phyloP scores from a whole-genome alignment of 208 protist species.

The Leishmania gerbilli region DNA sequence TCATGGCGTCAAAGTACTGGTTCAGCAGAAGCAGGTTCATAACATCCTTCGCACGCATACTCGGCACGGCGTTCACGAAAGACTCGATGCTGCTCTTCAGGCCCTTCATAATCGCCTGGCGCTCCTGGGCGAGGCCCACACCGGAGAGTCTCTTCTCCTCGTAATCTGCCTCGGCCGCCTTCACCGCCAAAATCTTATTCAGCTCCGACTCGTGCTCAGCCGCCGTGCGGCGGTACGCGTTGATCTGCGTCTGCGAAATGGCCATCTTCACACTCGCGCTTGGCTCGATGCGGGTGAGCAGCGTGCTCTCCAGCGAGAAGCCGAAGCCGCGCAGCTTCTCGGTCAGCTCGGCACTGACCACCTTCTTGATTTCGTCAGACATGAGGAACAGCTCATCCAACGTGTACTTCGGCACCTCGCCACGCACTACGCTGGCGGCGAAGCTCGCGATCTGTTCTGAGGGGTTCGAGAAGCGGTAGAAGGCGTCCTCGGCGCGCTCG shows the following conservation, averaged over 20 bases:
- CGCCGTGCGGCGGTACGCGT: conserved; percentile 60
- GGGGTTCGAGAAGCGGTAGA: conserved; percentile 75
- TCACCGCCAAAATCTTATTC: conserved; percentile 68
- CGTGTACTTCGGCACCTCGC: conserved; percentile 80
- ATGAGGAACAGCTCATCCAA: conserved; percentile 78
- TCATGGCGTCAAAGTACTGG: conserved; percentile 87
- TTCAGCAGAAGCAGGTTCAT: conserved; percentile 81
- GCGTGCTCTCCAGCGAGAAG: conserved; percentile 64
- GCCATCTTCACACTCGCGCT: conserved; percentile 57
- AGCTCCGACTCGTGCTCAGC: conserved; percentile 72
- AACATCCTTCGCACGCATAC: conserved; percentile 51
- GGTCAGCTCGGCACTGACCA: conserved; percentile 59
- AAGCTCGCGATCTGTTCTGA: conserved; percentile 74
- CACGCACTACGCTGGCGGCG: conserved; percentile 64
- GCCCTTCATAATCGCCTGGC: conserved; percentile 66
- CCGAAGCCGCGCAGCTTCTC: conserved; percentile 64
- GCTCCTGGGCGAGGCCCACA: conserved; percentile 70
- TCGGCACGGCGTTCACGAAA: conserved; percentile 54
- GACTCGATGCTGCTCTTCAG: conserved; percentile 69
- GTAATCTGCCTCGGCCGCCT: conserved; percentile 70
- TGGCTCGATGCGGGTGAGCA: conserved; percentile 80
- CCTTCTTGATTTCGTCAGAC: conserved; percentile 66
- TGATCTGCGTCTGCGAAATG: conserved; percentile 82
- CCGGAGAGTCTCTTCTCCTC: conserved; percentile 75
- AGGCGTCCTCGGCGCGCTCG: conserved; percentile 45